Evolutionary conservation across 2,329 filamentous ascomycete species (phyloP), one percentile per base, ranked within the genome.

Genomic region (Microascus cirrosus): DNA sequence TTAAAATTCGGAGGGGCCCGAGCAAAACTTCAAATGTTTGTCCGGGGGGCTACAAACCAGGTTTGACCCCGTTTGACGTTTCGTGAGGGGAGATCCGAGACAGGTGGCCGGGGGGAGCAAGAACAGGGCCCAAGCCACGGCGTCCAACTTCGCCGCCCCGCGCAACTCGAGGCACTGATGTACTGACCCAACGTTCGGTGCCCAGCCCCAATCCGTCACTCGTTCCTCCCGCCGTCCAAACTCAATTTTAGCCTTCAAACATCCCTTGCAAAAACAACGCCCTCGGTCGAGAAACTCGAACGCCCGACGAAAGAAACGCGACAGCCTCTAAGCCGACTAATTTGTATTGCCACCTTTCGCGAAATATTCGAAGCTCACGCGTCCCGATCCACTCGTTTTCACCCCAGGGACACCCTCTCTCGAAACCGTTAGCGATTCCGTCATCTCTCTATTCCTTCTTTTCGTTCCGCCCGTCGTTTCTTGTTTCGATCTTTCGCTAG

Each of bases 81-180:
- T 57, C 55, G 55, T 10, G 48, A 53, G 45, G 12, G n/a, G 32
- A 53, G 48, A 57, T 57, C 55, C 55, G 55, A 57, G 55, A 57
- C 55, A 57, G 45, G 20, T 24, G 28, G 50, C 50, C 48, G 34
- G 55, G 48, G 24, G 32, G 18, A 6, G n/a, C 42, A 51, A 45
- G 45, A 56, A 24, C 25, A 50, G 12, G 28, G 55, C 32, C 54
- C 54, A 20, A 32, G 55, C 32, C n/a, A 39, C 15, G 54, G 35
- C 54, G 20, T 24, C n/a, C 25, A 20, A 51, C 25, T 42, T n/a
- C 18, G 20, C 20, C n/a, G 22, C 25, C 42, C 55, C 55, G 32
- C 25, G 13, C 42, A 22, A 20, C 45, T 22, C 8, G 24, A 34
- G 32, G 12, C 28, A 34, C 32, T 42, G 18, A 39, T 35, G 39